Evolutionary conservation across 805 yeast genomes (phyloP), one percentile per base, ranked within the genome.

Genomic region (Ogataea trehaloabstinens): DNA sequence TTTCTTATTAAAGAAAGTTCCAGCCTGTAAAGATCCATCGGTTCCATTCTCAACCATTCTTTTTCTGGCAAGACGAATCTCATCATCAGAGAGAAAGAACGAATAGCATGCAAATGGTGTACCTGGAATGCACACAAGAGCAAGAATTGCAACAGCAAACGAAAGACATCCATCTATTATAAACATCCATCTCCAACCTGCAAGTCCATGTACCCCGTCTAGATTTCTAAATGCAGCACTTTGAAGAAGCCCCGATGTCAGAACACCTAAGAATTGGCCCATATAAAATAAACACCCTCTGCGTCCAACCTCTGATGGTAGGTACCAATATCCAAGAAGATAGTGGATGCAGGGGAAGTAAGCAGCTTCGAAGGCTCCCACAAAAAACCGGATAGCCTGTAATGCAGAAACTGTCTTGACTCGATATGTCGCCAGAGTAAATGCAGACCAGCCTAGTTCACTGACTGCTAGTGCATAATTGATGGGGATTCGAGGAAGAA

Each of bases 301-400:
- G 50, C 85, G 67, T 29, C 74, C 68, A 40, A 78, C 67, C 60
- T 82, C 85, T 37, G 66, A 66, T 35, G 78, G 68, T 49, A 68
- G 68, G 57, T 76, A 77, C 73, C 75, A 79, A 17, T 76, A 68
- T 8, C 82, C 85, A 46, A 73, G 63, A 32, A 78, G 58, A 48
- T 75, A 79, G 48, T 80, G 83, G 40, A 78, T 67, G 16, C 77
- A 78, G 4, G 88, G 84, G 63, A 76, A 70, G 50, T 69, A 74
- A n/a, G 82, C 78, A 3, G 85, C 78, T 56, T 86, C 93, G 55
- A 80, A 78, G 0, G 76, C 74, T 28, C 85, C 90, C 41, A 83
- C 68, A 28, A 84, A 68, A 51, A 84, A 84, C 36, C 93, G 63
- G 30, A 80, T 60, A 1, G 75, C 87, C 56, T 78, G 74, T 27